Evolutionary conservation across 2,329 filamentous ascomycete genomes (phyloP).

Genomic region (Penicillium sp.): DNA sequence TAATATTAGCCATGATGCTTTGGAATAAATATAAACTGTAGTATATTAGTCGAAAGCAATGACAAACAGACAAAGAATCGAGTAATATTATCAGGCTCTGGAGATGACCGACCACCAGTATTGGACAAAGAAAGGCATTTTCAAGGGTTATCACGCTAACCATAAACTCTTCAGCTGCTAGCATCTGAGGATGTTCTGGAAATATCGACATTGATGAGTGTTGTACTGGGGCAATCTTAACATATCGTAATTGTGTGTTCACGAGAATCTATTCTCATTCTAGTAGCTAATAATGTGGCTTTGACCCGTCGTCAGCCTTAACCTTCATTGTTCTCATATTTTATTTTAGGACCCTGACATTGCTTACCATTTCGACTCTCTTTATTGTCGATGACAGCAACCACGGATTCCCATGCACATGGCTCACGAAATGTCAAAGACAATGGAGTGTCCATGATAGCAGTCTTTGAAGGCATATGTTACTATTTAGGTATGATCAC

Average conservation of each 20-base stretch:
- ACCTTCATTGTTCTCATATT: neutral
- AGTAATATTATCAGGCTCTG: neutral
- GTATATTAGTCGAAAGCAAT: neutral
- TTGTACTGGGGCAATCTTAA: neutral
- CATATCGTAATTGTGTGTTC: neutral
- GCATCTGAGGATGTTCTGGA: too few relatives aligned
- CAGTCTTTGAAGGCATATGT: neutral
- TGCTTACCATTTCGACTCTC: neutral
- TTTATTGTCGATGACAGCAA: neutral
- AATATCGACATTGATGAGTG: too few relatives aligned
- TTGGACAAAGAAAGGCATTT: neutral
- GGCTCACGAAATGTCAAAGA: neutral
- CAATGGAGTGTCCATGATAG: neutral
- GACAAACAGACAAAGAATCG: neutral
- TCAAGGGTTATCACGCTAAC: neutral
- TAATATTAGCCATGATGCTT: neutral
- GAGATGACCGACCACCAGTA: neutral
- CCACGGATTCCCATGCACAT: neutral
- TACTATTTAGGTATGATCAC: neutral
- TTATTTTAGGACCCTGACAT: neutral
- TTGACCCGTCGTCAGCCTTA: neutral
- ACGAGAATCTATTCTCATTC: neutral
- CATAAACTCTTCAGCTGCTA: neutral
- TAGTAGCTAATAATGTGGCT: neutral
- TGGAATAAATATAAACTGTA: neutral